Evolutionary conservation across 2,329 filamentous ascomycete genomes (phyloP).

Genomic region (Xylaria arbuscula): DNA sequence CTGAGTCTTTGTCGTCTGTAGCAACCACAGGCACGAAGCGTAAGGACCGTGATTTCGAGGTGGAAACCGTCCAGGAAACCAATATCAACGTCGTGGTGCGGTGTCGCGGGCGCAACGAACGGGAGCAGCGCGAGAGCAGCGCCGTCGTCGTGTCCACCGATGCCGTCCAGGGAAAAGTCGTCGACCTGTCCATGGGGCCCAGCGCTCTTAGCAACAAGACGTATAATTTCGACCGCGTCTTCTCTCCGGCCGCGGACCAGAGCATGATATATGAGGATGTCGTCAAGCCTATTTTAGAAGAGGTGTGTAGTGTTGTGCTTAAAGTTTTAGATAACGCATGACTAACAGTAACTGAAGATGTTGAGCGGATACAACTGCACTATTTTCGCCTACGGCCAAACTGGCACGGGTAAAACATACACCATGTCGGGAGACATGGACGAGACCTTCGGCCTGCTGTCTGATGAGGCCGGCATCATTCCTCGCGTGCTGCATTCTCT

Average conservation of each 20-base stretch:
- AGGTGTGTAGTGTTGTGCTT: conserved; percentile 66
- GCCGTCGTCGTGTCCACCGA: conserved; percentile 90
- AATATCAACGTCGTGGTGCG: conserved; percentile 98
- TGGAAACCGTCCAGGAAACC: conserved; percentile 79
- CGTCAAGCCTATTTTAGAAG: conserved; percentile 89
- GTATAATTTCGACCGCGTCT: conserved; percentile 97
- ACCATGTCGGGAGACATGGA: conserved; percentile 99
- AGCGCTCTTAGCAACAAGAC: conserved; percentile 95
- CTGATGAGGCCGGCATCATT: conserved; percentile 94
- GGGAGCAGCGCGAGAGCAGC: conserved; percentile 94
- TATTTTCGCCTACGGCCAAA: conserved; percentile 98
- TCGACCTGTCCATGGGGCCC: conserved; percentile 91
- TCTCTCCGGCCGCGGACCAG: conserved; percentile 94
- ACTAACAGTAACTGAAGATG: conserved; percentile 68
- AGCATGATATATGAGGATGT: conserved; percentile 95
- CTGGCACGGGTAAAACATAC: conserved; percentile 97
- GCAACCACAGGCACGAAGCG: conserved; percentile 75
- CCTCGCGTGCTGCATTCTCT: conserved; percentile 88
- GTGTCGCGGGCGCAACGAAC: conserved; percentile 90
- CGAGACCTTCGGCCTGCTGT: conserved; percentile 84
- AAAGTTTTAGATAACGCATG: neutral
- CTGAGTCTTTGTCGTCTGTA: conserved; percentile 73
- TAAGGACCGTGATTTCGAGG: conserved; percentile 86
- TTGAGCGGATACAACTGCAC: conserved; percentile 96
- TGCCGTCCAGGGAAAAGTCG: conserved; percentile 84